Evolutionary conservation across 2,329 filamentous ascomycete genomes (phyloP), one percentile per base, ranked within the genome.

Genomic region (Aspergillus sp.): DNA sequence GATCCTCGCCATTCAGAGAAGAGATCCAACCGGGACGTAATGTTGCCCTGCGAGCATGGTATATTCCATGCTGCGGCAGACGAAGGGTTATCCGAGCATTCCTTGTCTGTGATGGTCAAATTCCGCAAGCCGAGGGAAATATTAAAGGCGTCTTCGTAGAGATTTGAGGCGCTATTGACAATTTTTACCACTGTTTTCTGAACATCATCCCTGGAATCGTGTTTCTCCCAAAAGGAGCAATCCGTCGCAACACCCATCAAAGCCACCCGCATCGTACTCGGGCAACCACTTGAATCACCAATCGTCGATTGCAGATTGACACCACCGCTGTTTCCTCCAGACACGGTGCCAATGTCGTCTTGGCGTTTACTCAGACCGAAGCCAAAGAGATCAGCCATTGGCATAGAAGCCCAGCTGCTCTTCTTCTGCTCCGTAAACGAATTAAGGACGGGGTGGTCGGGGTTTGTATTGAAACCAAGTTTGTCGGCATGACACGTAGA

Each of bases 131-230:
- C 95, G 37, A 99, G 85, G 0, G 93, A 93, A 67, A 99, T 93
- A 75, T 97, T 97, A 79, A 99, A 98, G 7, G 90, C 90, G 66
- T 82, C 86, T 73, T 99, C 95, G 70, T 95, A 99, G 9, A 97
- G 78, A 61, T 87, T 85, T 2, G 93, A 97, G 0, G 95, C 95
- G 45, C 86, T 82, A 76, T 96, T 97, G 72, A 99, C 89, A 70
- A 91, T 82, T 52, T 80, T 82, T 66, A 99, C 92, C 61, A 99
- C 84, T 71, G 95, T 95, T 61, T 83, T 74, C 56, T 87, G 83
- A 23, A 88, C 84, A n/a, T 84, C 79, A 51, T 84, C 80, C 44
- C 83, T 83, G 21, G 82, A 83, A 61, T 87, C 84, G 72, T 97
- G 96, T 3, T 82, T 81, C 2, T 79, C 80, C 40, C 88, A 91